Evolutionary conservation across 371 early-diverging fungal genomes (phyloP), one percentile per base, ranked within the genome.

Genomic region (Cokeromyces recurvatus): DNA sequence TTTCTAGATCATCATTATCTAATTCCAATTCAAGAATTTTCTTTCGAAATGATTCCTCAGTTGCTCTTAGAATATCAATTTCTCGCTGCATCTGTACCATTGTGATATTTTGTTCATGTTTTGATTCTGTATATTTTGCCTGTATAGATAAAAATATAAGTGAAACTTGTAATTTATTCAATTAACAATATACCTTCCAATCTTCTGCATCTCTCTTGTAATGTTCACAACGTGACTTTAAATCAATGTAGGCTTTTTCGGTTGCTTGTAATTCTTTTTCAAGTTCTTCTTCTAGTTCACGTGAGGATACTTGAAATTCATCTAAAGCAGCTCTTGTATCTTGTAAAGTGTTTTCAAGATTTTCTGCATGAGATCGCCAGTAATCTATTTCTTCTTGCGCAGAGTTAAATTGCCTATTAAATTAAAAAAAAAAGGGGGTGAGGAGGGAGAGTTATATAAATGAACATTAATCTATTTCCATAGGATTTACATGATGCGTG

Each of bases 11-110:
- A 57, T 90, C 90, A 57, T 86, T 89, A 43, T 87, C 84, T 52
- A 85, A 74, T 52, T 90, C 90, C 34, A 90, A 55, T 45, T 86
- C 88, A 11, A 88, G 66, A 24, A 85, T 85, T 48, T 84, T 81
- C 46, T 82, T 79, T 64, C 80, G 73, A 58, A 84, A 89, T 52
- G 71, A 74, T 34, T 87, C 85, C 40, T 86, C 81, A 38, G 86
- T 82, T 46, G 79, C 74, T 64, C 82, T 75, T 40, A 89, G 58
- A 46, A 79, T 75, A 49, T 89, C 86, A 37, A 90, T 74, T 58
- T 90, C 89, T 46, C 87, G 66, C 50, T 86, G 83, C 68, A 89
- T 81, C 50, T 83, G 84, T 23, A 70, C 70, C 61, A 82, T 71
- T 15, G 73, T 65, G 37, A 75, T 69, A 47, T 84, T 87, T 21